phyloP scores from a whole-genome alignment of 345 rosid species.

The Eucalyptus dawsonii region DNA sequence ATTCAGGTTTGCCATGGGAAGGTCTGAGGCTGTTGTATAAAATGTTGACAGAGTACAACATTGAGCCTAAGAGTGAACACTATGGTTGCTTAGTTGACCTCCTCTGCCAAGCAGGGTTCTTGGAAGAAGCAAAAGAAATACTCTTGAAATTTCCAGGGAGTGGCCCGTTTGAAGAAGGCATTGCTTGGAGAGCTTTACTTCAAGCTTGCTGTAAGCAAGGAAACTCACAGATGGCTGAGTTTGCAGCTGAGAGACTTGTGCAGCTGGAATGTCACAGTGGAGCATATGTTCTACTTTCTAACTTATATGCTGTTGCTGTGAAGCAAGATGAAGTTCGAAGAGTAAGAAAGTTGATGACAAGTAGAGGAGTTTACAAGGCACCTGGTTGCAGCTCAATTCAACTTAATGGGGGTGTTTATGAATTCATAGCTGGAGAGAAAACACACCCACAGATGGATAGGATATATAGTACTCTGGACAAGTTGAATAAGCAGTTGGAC shows the following conservation, averaged over 20 bases:
- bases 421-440: constrained; percentile 10
- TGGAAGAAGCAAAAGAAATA: constrained; percentile 3
- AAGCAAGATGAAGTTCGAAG: constrained; percentile 1
- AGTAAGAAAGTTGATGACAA: constrained; percentile 3
- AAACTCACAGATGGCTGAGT: not conserved
- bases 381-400: constrained; percentile 13
- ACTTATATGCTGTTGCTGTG: not conserved
- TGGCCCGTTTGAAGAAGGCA: not conserved
- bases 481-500: not conserved
- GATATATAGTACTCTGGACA: not conserved
- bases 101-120: not conserved
- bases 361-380: not conserved
- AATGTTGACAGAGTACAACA: not conserved
- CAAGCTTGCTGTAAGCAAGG: constrained; percentile 5
- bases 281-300: constrained; percentile 5
- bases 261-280: constrained; percentile 2
- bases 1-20: not conserved
- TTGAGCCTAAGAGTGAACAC: constrained; percentile 1
- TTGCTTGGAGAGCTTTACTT: constrained; percentile 8
- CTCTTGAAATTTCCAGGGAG: not conserved
- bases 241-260: constrained; percentile 5
- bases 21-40: not conserved
- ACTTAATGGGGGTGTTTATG: not conserved
- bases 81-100: constrained; percentile 7
- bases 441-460: not conserved